phyloP scores from a whole-genome alignment of 352 stramenopile genomes.

The Pythium phragmitis region DNA sequence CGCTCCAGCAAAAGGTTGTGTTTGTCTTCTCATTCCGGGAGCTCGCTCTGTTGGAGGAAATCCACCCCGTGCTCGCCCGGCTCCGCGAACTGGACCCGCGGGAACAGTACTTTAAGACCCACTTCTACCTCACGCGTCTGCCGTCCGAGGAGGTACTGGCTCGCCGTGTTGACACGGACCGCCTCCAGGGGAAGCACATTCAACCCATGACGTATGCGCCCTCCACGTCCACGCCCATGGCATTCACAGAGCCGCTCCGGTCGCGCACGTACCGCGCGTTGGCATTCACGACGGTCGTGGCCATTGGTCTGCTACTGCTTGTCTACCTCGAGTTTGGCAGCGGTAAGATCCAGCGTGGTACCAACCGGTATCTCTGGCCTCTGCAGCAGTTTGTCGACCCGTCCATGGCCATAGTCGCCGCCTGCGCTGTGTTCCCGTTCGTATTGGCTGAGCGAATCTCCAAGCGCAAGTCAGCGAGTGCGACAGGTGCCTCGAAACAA shows the following conservation, averaged over 20 bases:
- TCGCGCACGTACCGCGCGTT: conserved; percentile 14
- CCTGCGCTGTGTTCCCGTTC: conserved; percentile 4
- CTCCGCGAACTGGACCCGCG: conserved; percentile 34
- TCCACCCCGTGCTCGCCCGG: conserved; percentile 30
- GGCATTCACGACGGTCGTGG: conserved; percentile 2
- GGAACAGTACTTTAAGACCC: conserved; percentile 23
- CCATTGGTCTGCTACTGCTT: conserved; percentile 2
- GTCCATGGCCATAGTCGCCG: conserved; percentile 8
- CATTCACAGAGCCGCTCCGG: conserved; percentile 22
- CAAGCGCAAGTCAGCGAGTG: conserved; percentile 4
- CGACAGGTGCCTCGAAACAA: background rate
- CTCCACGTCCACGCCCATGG: background rate
- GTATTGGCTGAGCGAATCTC: conserved; percentile 9
- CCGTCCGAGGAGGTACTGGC: conserved; percentile 15
- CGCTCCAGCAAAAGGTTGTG: conserved; percentile 21
- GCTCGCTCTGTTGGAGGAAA: conserved; percentile 35
- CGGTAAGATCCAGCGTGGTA: conserved; percentile 18
- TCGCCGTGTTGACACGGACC: conserved; percentile 18
- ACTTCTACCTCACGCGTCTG: conserved; percentile 30
- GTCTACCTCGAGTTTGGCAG: conserved; percentile 26
- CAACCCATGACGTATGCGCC: conserved; percentile 7
- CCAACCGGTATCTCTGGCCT: conserved; percentile 18
- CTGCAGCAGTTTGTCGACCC: conserved; percentile 28
- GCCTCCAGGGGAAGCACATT: conserved; percentile 3
- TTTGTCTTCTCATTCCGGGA: conserved; percentile 49